Conservation (phyloP, 2,329 filamentous ascomycete species). For the Drechslerella stenobrocha region DNA sequence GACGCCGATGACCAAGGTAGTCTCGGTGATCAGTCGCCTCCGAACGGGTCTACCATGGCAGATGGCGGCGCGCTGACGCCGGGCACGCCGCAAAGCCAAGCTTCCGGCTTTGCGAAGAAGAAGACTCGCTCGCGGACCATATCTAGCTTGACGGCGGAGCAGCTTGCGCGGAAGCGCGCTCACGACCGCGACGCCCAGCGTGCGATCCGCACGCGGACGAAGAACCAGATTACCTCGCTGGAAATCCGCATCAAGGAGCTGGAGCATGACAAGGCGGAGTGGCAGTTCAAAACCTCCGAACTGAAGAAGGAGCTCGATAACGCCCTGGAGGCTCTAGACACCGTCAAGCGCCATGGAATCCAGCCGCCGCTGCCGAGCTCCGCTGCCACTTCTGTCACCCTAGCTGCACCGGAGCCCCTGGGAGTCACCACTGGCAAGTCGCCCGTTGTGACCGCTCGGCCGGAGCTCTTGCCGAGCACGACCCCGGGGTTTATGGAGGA, state of each 20-base stretch:
- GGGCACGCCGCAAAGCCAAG: conserved; percentile 53
- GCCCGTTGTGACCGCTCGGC: conserved; percentile 14
- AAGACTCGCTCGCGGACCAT: conserved; percentile 67
- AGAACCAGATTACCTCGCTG: conserved; percentile 74
- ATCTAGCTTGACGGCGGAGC: conserved; percentile 81
- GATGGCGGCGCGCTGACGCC: conserved; percentile 56
- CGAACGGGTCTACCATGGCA: neutral
- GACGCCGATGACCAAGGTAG: conserved; percentile 23
- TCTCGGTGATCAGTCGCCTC: conserved; percentile 32
- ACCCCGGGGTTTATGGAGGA: conserved; percentile 25
- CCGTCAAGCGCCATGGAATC: conserved; percentile 40
- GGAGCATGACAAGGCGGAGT: conserved; percentile 47
- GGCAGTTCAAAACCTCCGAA: conserved; percentile 76
- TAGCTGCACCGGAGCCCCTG: neutral
- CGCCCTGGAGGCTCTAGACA: conserved; percentile 39
- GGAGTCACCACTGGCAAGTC: conserved; percentile 24
- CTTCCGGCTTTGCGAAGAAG: conserved; percentile 30
- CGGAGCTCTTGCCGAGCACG: conserved; percentile 8
- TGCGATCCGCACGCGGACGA: conserved; percentile 80
- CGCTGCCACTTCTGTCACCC: neutral
- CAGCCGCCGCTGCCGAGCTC: conserved; percentile 12
- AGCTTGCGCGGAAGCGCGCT: conserved; percentile 84
- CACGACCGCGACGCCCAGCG: conserved; percentile 89
- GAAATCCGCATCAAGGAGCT: conserved; percentile 74
- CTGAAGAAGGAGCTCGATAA: conserved; percentile 68